Evolutionary conservation across 2,329 filamentous ascomycete genomes (phyloP), one percentile per base, ranked within the genome.

Genomic region (Phyllosticta ampelicida): DNA sequence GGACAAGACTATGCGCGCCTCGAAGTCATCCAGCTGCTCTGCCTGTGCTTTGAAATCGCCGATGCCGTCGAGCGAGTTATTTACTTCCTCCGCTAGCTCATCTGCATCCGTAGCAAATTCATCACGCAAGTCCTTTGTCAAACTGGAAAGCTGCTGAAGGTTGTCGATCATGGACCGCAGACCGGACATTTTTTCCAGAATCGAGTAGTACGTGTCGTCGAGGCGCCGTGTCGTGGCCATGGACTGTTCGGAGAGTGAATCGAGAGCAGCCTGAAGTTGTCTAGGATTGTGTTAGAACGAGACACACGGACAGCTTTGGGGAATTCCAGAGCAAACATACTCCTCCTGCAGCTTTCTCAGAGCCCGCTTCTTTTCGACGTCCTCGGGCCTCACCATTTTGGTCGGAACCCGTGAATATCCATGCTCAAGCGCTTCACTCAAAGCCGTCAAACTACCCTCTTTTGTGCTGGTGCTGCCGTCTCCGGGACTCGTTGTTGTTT

Each of bases 171-270:
- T 89, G 63, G 76, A 79, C 56, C 86, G 84, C 44, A 91, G 74
- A 0, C 78, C 70, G 54, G 79, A 79, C 53, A 87, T 78, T 66
- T 86, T 88, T 67, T 89, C 84, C 28, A 90, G 76, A 9, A 90
- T 80, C 0, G 82, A 81, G 62, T 87, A 87, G 72, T 90, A 91
- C 2, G 85, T 85, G 60, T 86, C 82, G 68, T 91, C 87, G 49
- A 92, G 80, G 30, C 80, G 80, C 61, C 80, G 78, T 16, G 84
- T 87, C 21, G 84, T 82, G 20, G 77, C 72, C 58, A 82, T 78
- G 20, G 86, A 86, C 68, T 84, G 78, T 29, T 78, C 73, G 63
- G 78, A 79, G 10, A 90, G 75, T 53, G 62, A 63, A 55, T 74
- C 70, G 9, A 78, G 65, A 20, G 73, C 70, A 19, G 64, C 60